These are phyloP conservation scores for Capsicum rhomboideum DNA, from an alignment of 257 asterid genomes.

Conservation along the genomic window DNA sequence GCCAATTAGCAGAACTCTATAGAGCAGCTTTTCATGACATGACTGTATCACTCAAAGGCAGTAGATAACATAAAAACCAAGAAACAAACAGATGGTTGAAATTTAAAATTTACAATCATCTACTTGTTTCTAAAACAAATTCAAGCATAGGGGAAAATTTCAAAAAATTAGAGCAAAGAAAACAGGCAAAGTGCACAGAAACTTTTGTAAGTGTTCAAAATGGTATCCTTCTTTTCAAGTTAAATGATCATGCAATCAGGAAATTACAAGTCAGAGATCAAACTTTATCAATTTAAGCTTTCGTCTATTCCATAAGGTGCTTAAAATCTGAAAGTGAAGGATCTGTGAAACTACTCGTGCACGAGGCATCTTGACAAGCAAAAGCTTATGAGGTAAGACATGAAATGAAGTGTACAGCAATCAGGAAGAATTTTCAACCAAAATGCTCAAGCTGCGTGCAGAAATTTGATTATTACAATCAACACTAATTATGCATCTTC, in stretches of 20 bases:
- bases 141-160: too few relatives aligned
- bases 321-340: too few relatives aligned
- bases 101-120: too few relatives aligned
- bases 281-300: neutral
- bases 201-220: neutral
- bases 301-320: neutral
- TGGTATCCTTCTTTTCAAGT: neutral
- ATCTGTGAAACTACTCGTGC: neutral
- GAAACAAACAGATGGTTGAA: neutral
- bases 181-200: neutral
- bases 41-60: too few relatives aligned
- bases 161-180: neutral
- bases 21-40: neutral
- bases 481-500: too few relatives aligned
- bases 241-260: neutral
- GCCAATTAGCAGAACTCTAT: neutral
- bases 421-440: too few relatives aligned
- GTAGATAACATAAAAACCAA: too few relatives aligned
- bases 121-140: too few relatives aligned
- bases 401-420: too few relatives aligned
- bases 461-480: too few relatives aligned
- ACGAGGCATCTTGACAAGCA: neutral
- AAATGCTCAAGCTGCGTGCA: too few relatives aligned
- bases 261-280: neutral
- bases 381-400: neutral